Base-by-base conservation (phyloP, 768 basidiomycete genomes). In the Fomitopsis serialis region DNA sequence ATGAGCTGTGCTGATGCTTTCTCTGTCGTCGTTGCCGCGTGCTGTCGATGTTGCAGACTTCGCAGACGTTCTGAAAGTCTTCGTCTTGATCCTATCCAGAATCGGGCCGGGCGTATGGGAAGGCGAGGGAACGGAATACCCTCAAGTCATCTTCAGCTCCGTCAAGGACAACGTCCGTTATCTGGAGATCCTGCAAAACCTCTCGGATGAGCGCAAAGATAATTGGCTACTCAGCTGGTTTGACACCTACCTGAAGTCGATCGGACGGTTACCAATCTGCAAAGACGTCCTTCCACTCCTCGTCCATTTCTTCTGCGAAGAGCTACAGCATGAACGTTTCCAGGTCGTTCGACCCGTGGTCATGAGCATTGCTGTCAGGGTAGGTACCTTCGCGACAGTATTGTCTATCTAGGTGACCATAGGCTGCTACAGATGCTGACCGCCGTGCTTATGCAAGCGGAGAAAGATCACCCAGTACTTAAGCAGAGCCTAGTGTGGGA, bases 241-340 rank as follows among this genome's bases (percentile, higher is more conserved):
- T 10, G 58, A 64, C 37, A 44, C 60, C 3, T 66, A 58, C 32
- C 48, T 64, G 27, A 64, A 60, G 43, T 52, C 63, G 2, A 50
- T 63, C 12, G 59, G 45, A 24, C 51, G 53, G 24, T 40, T 57
- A 0, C 55, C 60, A 0, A 61, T 50, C 4, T 59, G 64, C 42
- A 61, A 56, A 27, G 83, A 86, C 49, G 74, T 87, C n/a, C 71
- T 95, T 29, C 85, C 86, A 8, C 85, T 82, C 64, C 75, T 87
- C 35, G 71, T 82, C 13, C 81, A 84, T 56, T 86, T 90, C 55
- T 75, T 93, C 48, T 88, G 85, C 65, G 89, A 89, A 63, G 85
- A 90, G 58, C 68, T 89, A 19, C 92, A 94, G 63, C 89, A 92
- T 58, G 80, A 84, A 53, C 78, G 88, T 3, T 87, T 89, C 63